Evolutionary conservation across 164 flowering plant genomes (phyloP).

Genomic region (Vitis rotundifolia): DNA sequence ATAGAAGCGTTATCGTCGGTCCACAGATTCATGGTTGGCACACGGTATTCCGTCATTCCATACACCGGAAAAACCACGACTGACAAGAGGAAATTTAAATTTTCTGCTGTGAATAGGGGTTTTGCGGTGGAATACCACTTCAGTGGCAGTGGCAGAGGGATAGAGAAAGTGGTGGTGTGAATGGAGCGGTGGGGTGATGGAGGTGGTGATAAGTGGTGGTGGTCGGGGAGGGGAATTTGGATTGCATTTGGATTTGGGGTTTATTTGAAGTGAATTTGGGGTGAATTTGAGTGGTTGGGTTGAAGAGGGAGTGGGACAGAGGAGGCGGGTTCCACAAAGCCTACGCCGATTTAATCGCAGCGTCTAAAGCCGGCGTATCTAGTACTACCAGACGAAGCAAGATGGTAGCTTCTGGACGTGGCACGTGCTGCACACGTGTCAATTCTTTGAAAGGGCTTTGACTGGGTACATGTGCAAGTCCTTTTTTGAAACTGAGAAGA

Average conservation of each 20-base stretch:
- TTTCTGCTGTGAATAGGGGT: no score
- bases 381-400: neutral
- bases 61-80: neutral
- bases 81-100: no score
- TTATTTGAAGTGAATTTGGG: slow-evolving; percentile 40
- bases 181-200: neutral
- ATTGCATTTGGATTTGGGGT: slow-evolving; percentile 32
- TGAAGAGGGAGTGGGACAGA: slow-evolving; percentile 3
- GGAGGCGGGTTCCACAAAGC: slow-evolving; percentile 34
- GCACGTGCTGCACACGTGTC: no score
- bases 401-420: no score
- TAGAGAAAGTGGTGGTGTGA: neutral
- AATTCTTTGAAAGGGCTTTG: no score
- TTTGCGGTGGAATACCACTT: neutral
- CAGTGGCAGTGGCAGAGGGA: neutral
- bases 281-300: slow-evolving; percentile 17
- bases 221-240: slow-evolving; percentile 10
- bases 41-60: slow-evolving; percentile 41
- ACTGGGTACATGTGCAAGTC: no score
- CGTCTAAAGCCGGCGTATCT: slow-evolving; percentile 10
- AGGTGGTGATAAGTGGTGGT: slow-evolving; percentile 4
- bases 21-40: slow-evolving; percentile 70
- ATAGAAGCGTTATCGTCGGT: slow-evolving; percentile 70
- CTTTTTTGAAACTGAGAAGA: no score
- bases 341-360: slow-evolving; percentile 31